Conservation (phyloP, 140 eudicot genomes). For the Flaveria floridana region DNA sequence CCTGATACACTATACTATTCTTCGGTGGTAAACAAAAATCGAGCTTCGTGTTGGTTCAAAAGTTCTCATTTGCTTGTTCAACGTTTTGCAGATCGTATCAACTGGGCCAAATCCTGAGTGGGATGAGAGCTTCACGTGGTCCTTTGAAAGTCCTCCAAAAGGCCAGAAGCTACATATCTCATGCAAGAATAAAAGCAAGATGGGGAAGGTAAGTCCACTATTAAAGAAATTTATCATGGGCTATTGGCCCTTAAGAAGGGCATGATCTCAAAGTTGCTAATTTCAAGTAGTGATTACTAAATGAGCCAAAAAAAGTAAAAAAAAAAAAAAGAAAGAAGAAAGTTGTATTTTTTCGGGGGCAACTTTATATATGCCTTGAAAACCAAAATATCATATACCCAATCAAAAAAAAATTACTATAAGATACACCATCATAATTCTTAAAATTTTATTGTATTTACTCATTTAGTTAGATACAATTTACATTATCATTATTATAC, state of each 20-base stretch:
- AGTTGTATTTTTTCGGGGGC: neutral
- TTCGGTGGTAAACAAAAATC: neutral
- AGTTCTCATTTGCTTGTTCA: constrained; percentile 16
- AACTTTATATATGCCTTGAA: neutral
- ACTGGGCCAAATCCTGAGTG: constrained; percentile 97
- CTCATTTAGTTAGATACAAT: too few relatives aligned
- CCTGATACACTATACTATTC: neutral
- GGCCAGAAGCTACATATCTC: constrained; percentile 97
- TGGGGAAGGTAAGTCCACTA: constrained; percentile 75
- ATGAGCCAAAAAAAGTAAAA: neutral
- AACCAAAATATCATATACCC: neutral
- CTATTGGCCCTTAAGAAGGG: neutral
- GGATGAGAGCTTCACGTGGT: constrained; percentile 95
- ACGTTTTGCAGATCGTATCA: constrained; percentile 69
- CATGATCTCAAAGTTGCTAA: neutral
- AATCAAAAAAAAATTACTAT: too few relatives aligned
- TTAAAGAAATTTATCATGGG: neutral
- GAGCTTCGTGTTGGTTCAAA: neutral
- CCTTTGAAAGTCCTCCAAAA: constrained; percentile 96
- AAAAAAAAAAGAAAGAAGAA: neutral
- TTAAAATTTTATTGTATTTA: neutral
- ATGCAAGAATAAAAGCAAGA: constrained; percentile 97
- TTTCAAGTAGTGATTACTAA: neutral
- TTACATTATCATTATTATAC: too few relatives aligned
- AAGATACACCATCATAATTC: neutral